These are phyloP conservation scores for Yamadazyma insecticola DNA, from an alignment of 805 yeast genomes.

Conservation along the genomic window DNA sequence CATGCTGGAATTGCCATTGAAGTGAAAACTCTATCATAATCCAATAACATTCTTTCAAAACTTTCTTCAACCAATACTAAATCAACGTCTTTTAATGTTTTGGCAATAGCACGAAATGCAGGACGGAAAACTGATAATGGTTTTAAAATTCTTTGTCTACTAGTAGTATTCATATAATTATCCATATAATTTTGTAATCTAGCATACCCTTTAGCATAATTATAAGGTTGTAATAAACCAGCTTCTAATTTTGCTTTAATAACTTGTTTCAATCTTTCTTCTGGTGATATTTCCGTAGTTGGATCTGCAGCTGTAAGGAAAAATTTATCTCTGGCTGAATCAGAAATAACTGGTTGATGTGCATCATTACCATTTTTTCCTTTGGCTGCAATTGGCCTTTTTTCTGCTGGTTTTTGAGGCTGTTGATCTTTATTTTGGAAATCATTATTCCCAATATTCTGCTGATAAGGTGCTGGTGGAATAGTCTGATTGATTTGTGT, in stretches of 20 bases:
- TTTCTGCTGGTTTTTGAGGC: neutral
- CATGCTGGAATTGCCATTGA: constrained; percentile 98
- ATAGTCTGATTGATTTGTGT: neutral
- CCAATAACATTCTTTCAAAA: constrained; percentile 88
- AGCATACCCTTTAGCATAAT: constrained; percentile 91
- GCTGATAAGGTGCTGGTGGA: constrained; percentile 1
- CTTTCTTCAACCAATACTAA: constrained; percentile 88
- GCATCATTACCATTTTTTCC: constrained; percentile 4
- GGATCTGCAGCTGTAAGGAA: constrained; percentile 97
- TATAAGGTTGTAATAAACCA: constrained; percentile 86
- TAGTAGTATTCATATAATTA: constrained; percentile 78
- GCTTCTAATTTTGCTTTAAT: constrained; percentile 93
- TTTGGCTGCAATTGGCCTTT: too few species aligned
- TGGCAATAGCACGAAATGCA: constrained; percentile 88
- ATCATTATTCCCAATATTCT: neutral
- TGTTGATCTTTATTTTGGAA: too few species aligned
- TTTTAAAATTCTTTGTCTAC: constrained; percentile 78
- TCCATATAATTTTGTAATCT: constrained; percentile 89
- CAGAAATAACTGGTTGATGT: constrained; percentile 47
- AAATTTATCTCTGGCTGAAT: constrained; percentile 87
- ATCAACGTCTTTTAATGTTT: constrained; percentile 86
- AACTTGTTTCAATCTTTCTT: constrained; percentile 87
- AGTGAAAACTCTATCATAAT: constrained; percentile 91
- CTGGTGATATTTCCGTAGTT: constrained; percentile 89
- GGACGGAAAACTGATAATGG: constrained; percentile 86